Conservation (phyloP, 2,329 filamentous ascomycete genomes). For the Penicillium sp. region DNA sequence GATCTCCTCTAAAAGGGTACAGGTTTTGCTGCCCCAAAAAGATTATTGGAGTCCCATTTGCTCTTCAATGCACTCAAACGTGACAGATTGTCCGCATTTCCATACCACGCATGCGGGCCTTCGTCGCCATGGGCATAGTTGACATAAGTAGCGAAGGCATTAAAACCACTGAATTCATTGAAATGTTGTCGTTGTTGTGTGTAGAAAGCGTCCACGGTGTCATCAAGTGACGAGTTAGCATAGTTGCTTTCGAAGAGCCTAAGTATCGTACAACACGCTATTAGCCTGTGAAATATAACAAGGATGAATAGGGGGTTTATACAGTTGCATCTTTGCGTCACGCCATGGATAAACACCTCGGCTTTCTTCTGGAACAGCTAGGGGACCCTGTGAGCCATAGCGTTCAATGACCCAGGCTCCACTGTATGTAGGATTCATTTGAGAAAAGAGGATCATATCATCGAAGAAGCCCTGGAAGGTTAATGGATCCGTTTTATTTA, state of each 20-base stretch:
- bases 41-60: conserved; percentile 25
- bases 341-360: conserved; percentile 12
- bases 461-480: conserved; percentile 10
- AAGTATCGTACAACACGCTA: not conserved
- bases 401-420: conserved; percentile 10
- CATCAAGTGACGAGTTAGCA: conserved; percentile 4
- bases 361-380: conserved; percentile 1
- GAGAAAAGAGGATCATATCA: conserved; percentile 9
- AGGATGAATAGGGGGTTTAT: not conserved
- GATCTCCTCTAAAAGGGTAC: not conserved
- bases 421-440: conserved; percentile 3
- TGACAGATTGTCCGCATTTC: conserved; percentile 19
- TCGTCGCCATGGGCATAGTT: conserved; percentile 30
- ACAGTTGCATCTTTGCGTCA: conserved; percentile 11
- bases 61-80: conserved; percentile 22
- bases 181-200: conserved; percentile 12
- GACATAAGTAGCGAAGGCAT: conserved; percentile 20
- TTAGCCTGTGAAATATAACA: not conserved
- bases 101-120: conserved; percentile 20
- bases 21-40: conserved; percentile 16
- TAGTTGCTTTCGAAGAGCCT: conserved; percentile 9
- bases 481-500: conserved; percentile 5
- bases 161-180: conserved; percentile 10
- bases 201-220: conserved; percentile 5
- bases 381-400: conserved; percentile 9